Percentiles rank a stretch among this genome's conserved stretches.
These are phyloP conservation scores for Carex pumila DNA, from an alignment of 176 grass and related monocot species.

Conservation along the genomic window DNA sequence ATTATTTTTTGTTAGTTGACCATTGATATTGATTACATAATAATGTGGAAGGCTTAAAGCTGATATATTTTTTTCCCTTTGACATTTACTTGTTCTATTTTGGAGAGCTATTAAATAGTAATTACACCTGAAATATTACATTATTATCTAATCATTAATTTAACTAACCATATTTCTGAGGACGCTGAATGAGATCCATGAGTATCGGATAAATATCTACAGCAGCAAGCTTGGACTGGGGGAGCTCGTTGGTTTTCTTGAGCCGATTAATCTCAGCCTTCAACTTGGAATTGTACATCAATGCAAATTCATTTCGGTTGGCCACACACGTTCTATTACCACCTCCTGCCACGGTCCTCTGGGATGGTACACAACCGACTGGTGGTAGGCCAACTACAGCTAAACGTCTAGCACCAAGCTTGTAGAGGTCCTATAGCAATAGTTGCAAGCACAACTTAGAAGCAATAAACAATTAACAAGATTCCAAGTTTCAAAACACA, in stretches of 20 bases:
- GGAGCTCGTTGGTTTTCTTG: neutral
- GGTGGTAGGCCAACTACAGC: slow-evolving; percentile 33
- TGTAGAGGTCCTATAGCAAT: slow-evolving; percentile 19
- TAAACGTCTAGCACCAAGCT: slow-evolving; percentile 30
- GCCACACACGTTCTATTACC: slow-evolving; percentile 26
- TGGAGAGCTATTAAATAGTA: no score
- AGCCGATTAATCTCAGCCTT: slow-evolving; percentile 11
- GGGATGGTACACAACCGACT: slow-evolving; percentile 43
- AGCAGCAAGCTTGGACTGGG: slow-evolving; percentile 30
- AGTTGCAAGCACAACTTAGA: neutral
- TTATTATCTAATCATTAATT: neutral
- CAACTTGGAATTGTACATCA: slow-evolving; percentile 41
- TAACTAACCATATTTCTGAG: slow-evolving; percentile 20
- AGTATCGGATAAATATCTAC: slow-evolving; percentile 43
- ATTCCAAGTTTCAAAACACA: neutral
- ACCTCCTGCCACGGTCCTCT: slow-evolving; percentile 44
- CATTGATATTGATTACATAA: neutral
- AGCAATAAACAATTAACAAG: neutral
- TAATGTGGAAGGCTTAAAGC: neutral
- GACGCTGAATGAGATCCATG: slow-evolving; percentile 27
- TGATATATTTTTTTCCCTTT: neutral
- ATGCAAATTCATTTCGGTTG: slow-evolving; percentile 43
- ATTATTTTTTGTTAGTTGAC: neutral
- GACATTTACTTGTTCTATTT: neutral
- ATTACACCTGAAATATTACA: no score